Evolutionary conservation across 2,329 filamentous ascomycete species (phyloP), one percentile per base, ranked within the genome.

Genomic region (Xylaria sp.): DNA sequence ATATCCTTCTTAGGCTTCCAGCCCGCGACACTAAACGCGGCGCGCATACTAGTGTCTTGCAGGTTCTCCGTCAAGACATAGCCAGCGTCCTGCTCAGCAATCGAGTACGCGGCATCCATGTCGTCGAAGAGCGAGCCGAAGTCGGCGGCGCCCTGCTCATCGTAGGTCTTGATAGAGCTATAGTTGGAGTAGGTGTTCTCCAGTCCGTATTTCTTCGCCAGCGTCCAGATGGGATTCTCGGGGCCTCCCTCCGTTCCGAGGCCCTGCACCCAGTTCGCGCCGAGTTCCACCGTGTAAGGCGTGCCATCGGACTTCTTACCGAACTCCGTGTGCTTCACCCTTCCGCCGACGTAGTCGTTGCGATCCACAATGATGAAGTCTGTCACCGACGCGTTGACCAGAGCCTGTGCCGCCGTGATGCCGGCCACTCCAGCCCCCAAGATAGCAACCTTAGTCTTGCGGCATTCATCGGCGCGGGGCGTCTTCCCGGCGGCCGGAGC

Each of bases 321-420:
- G 72, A 91, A 91, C 0, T 81, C 80, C 0, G 83, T 83, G 68
- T 90, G 85, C n/a, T 79, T 79, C 46, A 89, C 84, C 6, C 90
- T 85, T 1, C 90, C 90, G 1, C 90, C 90, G 66, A 92, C 85
- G 13, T 85, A 83, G 67, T 85, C 81, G 13, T 89, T 88, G 68
- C 88, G 87, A 68, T 92, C 90, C 2, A 92, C 77, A 56, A 92
- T 88, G 7, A 92, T 62, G 67, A 92, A 92, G 67, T 92, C 89
- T 0, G 82, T 79, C 6, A 92, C 80, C 0, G 88, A 90, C 2
- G 84, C 83, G 63, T 92, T 90, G 4, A 83, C 78, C 6, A 92
- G 77, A 3, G 89, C 84, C 82, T 92, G 88, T 26, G 89, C 89
- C 15, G 89, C 88, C 13, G 89, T 87, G 48, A 91, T 87, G 6